These are phyloP conservation scores for Aspergillus ochraceus DNA, from an alignment of 2,329 filamentous ascomycete genomes.

Conservation along the genomic window DNA sequence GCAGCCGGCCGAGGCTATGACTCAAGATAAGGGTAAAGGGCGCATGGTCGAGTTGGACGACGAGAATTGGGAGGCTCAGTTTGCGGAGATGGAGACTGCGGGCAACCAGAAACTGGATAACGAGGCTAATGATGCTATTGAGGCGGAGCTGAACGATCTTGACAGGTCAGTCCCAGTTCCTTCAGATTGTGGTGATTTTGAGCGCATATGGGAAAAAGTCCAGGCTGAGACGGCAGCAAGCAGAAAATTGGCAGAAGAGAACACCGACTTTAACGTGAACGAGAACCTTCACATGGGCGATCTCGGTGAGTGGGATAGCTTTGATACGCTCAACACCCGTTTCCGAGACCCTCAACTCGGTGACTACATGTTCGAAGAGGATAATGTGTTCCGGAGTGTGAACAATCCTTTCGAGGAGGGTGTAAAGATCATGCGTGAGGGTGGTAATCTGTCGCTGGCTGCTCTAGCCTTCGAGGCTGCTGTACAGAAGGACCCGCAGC, in stretches of 20 bases:
- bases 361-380: constrained; percentile 90
- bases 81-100: constrained; percentile 74
- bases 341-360: constrained; percentile 77
- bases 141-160: constrained; percentile 83
- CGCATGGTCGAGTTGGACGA: constrained; percentile 89
- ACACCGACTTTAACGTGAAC: constrained; percentile 55
- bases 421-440: constrained; percentile 86
- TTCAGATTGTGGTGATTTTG: constrained; percentile 76
- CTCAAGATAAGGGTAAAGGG: constrained; percentile 78
- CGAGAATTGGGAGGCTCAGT: constrained; percentile 93
- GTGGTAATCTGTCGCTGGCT: constrained; percentile 89
- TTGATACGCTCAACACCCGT: constrained; percentile 68
- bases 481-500: constrained; percentile 81
- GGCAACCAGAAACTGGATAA: constrained; percentile 56
- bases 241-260: constrained; percentile 64
- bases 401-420: constrained; percentile 90
- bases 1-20: constrained; percentile 41
- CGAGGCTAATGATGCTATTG: constrained; percentile 72
- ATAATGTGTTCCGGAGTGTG: constrained; percentile 82
- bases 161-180: constrained; percentile 68
- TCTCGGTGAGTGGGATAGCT: constrained; percentile 75
- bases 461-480: constrained; percentile 95
- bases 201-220: constrained; percentile 64
- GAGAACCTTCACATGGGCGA: constrained; percentile 63
- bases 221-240: constrained; percentile 46